phyloP scores from a whole-genome alignment of 2,329 filamentous ascomycete genomes.

The Exophiala lecanii-corni region DNA sequence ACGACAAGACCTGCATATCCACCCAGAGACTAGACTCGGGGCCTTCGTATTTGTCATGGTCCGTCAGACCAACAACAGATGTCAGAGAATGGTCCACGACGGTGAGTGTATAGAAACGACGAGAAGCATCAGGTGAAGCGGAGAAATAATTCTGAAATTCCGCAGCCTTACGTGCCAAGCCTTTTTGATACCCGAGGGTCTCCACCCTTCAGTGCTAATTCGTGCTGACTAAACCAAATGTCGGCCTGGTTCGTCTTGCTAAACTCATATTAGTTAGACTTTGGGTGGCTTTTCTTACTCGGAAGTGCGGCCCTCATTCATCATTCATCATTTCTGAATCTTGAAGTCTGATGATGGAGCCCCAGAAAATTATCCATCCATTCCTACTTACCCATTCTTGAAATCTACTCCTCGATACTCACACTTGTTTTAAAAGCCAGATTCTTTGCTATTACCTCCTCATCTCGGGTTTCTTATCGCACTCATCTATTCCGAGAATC shows the following conservation, averaged over 20 bases:
- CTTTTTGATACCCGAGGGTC: too few species aligned
- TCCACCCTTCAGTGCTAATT: neutral
- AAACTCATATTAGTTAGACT: neutral
- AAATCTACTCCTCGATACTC: neutral
- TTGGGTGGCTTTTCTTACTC: neutral
- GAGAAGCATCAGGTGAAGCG: too few species aligned
- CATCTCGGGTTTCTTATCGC: neutral
- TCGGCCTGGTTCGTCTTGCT: neutral
- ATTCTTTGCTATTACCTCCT: neutral
- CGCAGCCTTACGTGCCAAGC: constrained; percentile 3
- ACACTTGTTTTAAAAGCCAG: neutral
- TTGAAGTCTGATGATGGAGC: too few species aligned
- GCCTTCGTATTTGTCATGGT: too few species aligned
- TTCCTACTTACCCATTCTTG: neutral
- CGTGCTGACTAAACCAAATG: neutral
- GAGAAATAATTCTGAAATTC: neutral
- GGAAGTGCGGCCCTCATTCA: too few species aligned
- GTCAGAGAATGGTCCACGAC: too few species aligned
- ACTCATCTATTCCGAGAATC: neutral
- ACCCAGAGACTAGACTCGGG: constrained; percentile 5
- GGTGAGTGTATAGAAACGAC: too few species aligned
- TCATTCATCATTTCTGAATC: too few species aligned
- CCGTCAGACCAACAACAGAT: too few species aligned
- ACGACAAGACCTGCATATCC: constrained; percentile 21
- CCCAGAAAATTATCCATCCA: neutral